Percentiles rank a stretch among this genome's conserved stretches.
Conservation (phyloP, 140 eudicot genomes). For the Senecio squalidus region DNA sequence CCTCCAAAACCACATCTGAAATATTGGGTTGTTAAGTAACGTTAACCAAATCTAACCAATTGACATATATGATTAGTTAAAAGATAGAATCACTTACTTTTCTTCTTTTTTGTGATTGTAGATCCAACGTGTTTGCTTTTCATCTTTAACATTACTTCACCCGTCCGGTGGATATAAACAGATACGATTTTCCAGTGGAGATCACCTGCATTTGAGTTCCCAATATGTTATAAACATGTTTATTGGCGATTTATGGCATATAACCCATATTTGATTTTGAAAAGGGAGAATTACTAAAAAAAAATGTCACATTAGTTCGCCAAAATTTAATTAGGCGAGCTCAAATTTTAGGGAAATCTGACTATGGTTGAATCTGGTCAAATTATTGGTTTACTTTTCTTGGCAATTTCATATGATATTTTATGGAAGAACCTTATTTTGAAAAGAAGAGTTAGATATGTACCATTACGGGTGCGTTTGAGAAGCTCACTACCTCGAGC, state of each 20-base stretch:
- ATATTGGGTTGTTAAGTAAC: background rate
- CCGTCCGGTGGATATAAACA: constrained; percentile 71
- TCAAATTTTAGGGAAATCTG: too few species aligned
- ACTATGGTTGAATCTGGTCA: too few species aligned
- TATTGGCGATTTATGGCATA: too few species aligned
- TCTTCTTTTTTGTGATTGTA: constrained; percentile 90
- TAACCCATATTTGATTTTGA: too few species aligned
- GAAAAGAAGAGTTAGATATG: background rate
- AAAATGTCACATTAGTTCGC: too few species aligned
- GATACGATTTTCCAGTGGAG: constrained; percentile 96
- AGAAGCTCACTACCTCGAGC: constrained; percentile 94
- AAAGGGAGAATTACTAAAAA: too few species aligned
- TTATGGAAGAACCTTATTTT: too few species aligned
- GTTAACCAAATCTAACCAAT: background rate
- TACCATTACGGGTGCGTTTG: constrained; percentile 90
- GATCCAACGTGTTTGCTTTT: constrained; percentile 86
- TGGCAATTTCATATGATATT: too few species aligned
- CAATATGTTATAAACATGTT: background rate
- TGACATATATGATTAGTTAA: background rate
- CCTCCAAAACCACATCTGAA: constrained; percentile 84
- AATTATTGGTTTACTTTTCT: too few species aligned
- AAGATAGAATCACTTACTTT: constrained; percentile 38
- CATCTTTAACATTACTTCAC: constrained; percentile 96
- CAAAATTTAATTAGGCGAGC: too few species aligned
- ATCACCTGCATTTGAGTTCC: constrained; percentile 56